Evolutionary conservation across 176 grass and related monocot genomes (phyloP).

Genomic region (Oropetium thomaeum): DNA sequence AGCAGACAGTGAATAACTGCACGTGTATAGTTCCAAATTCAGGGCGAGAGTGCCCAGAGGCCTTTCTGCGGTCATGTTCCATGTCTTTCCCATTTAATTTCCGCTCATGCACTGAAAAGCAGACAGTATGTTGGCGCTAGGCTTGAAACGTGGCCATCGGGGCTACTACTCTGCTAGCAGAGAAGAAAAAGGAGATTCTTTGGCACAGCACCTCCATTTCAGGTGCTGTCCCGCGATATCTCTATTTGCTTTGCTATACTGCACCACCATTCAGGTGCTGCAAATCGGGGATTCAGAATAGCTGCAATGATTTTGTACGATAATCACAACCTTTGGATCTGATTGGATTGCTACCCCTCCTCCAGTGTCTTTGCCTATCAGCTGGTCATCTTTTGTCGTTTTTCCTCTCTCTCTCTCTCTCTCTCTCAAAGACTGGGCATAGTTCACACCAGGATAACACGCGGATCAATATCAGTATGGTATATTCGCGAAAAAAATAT

Average conservation of each 20-base stretch:
- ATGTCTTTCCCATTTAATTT: conserved; percentile 4
- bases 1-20: conserved; percentile 36
- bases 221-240: not conserved
- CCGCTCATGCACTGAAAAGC: not conserved
- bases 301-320: conserved; percentile 30
- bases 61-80: conserved; percentile 5
- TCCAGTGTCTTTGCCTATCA: not conserved
- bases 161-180: not conserved
- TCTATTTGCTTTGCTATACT: not conserved
- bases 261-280: conserved; percentile 32
- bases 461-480: too few relatives aligned
- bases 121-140: conserved; percentile 1
- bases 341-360: not conserved
- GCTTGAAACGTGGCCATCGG: not conserved
- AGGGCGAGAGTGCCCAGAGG: not conserved
- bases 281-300: not conserved
- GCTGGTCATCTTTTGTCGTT: not conserved
- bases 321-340: not conserved
- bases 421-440: not conserved
- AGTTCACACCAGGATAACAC: not conserved
- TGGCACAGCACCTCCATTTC: not conserved
- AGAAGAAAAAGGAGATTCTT: conserved; percentile 29
- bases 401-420: not conserved
- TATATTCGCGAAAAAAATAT: not conserved
- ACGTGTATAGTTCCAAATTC: not conserved